Percentiles rank a stretch among this genome's conserved stretches.
Evolutionary conservation across 1,284 basidiomycete species (phyloP).

Genomic region (Entoloma clypeatum): DNA sequence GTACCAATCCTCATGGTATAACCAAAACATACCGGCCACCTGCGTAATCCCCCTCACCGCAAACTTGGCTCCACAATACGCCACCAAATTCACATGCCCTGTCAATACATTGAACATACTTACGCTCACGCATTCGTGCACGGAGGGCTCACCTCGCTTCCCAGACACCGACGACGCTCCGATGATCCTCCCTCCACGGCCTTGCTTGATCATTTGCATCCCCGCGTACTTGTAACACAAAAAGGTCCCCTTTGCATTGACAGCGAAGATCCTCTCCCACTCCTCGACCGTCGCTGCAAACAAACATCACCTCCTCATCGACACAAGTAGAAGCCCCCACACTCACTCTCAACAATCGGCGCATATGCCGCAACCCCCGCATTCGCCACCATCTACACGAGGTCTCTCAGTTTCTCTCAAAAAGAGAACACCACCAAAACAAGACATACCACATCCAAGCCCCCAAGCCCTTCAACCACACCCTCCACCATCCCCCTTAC

Average conservation of each 20-base stretch:
- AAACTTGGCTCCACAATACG: slow-evolving; percentile 32
- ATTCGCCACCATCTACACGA: slow-evolving; percentile 35
- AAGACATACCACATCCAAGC: slow-evolving; percentile 34
- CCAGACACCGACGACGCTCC: slow-evolving; percentile 14
- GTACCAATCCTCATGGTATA: background rate
- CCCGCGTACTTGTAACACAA: slow-evolving; percentile 20
- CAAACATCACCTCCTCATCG: background rate
- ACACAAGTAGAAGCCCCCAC: background rate
- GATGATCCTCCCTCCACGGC: slow-evolving; percentile 19
- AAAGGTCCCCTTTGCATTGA: slow-evolving; percentile 18
- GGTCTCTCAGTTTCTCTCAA: background rate
- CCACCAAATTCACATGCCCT: slow-evolving; percentile 15
- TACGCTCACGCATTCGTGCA: background rate
- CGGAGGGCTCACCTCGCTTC: slow-evolving; percentile 5
- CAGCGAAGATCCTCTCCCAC: slow-evolving; percentile 15
- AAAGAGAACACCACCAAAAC: background rate
- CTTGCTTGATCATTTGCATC: slow-evolving; percentile 20
- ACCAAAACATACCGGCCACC: slow-evolving; percentile 24
- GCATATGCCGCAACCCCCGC: slow-evolving; percentile 28
- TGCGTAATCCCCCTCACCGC: slow-evolving; percentile 33
- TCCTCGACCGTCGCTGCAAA: slow-evolving; percentile 16
- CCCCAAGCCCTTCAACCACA: slow-evolving; percentile 29
- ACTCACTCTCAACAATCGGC: slow-evolving; percentile 26
- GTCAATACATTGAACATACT: background rate
- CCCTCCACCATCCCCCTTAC: slow-evolving; percentile 33